phyloP scores from a whole-genome alignment of 306 rosid genomes.

The Luffa acutangula region DNA sequence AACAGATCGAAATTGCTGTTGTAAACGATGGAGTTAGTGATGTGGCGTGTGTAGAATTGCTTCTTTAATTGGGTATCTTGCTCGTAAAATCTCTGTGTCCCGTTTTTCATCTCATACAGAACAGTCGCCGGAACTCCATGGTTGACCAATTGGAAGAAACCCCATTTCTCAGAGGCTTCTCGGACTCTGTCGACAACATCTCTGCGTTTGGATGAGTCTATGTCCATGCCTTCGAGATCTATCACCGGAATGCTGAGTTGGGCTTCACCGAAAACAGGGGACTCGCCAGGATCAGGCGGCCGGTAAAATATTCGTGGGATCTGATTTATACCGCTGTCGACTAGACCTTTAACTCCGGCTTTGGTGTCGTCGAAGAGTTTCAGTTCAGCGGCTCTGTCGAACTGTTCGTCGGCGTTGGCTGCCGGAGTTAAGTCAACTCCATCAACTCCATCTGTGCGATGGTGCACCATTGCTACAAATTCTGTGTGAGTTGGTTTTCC shows the following conservation, averaged over 20 bases:
- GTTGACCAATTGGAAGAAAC: conserved; percentile 41
- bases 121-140: conserved; percentile 26
- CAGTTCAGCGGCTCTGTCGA: conserved; percentile 4
- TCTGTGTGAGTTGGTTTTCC: not conserved
- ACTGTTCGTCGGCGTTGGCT: not conserved
- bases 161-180: conserved; percentile 29
- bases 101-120: conserved; percentile 26
- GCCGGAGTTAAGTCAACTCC: not conserved
- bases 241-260: conserved; percentile 28
- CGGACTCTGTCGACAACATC: conserved; percentile 20
- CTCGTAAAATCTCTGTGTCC: conserved; percentile 25
- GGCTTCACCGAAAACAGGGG: not conserved
- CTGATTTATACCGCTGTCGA: conserved; percentile 39
- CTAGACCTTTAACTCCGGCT: not conserved
- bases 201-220: conserved; percentile 3
- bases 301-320: conserved; percentile 32
- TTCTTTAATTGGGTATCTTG: conserved; percentile 28
- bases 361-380: conserved; percentile 32
- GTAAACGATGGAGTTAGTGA: not conserved
- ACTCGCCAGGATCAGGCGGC: not conserved
- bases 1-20: conserved; percentile 6
- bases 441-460: not conserved
- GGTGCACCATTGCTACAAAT: not conserved
- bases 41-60: conserved; percentile 18
- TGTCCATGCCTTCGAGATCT: conserved; percentile 22